Evolutionary conservation across 2,329 filamentous ascomycete genomes (phyloP).

Genomic region (Pseudogymnoascus sp.): DNA sequence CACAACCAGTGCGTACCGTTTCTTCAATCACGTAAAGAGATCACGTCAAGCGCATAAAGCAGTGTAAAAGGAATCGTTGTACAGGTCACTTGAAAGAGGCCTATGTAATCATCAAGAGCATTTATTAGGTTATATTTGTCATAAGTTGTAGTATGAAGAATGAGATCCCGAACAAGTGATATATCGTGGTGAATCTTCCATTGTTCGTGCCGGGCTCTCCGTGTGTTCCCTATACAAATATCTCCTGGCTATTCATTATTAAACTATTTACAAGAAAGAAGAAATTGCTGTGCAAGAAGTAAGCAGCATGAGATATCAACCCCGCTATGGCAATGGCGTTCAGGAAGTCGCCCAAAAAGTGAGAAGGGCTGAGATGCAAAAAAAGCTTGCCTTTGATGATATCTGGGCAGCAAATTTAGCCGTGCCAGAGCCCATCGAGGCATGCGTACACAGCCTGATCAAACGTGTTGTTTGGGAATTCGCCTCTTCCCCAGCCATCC

Average conservation of each 20-base stretch:
- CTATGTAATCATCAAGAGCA: background rate
- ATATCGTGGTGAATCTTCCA: background rate
- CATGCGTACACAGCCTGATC: background rate
- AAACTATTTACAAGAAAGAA: background rate
- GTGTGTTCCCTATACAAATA: background rate
- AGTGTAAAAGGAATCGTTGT: background rate
- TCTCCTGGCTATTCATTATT: background rate
- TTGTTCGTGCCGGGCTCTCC: background rate
- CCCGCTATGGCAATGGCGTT: background rate
- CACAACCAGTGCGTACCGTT: background rate
- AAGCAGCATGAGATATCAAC: background rate
- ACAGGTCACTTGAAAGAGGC: background rate
- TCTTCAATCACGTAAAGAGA: slow-evolving; percentile 3
- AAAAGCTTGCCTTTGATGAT: background rate
- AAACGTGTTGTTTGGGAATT: background rate
- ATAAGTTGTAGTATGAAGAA: background rate
- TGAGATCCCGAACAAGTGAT: slow-evolving; percentile 2
- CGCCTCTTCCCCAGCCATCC: slow-evolving; percentile 13
- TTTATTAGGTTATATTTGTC: slow-evolving; percentile 1
- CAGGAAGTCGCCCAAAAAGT: background rate
- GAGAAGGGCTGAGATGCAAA: background rate
- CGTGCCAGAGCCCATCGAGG: background rate
- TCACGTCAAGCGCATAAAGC: background rate
- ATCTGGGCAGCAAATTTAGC: slow-evolving; percentile 11
- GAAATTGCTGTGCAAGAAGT: background rate